Evolutionary conservation across 148 eudicot species (phyloP).

Genomic region (Rhododendron williamsianum): DNA sequence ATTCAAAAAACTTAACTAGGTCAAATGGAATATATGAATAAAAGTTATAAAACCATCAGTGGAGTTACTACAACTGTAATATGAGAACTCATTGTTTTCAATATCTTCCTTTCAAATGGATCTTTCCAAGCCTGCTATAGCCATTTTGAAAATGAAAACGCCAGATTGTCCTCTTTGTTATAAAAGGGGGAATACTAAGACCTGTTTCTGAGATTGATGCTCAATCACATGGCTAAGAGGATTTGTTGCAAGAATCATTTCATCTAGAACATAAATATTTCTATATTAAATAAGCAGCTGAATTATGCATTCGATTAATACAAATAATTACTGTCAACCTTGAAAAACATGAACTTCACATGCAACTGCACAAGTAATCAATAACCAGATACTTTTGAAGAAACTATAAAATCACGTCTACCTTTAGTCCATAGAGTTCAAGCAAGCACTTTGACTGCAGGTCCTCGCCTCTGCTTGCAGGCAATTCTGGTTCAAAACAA

Average conservation of each 20-base stretch:
- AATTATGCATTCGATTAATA: neutral
- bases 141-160: neutral
- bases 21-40: neutral
- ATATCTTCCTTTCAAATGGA: neutral
- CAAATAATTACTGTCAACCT: neutral
- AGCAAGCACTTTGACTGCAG: conserved; percentile 95
- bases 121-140: neutral
- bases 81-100: neutral
- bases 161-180: neutral
- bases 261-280: neutral
- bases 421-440: conserved; percentile 99
- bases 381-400: neutral
- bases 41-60: neutral
- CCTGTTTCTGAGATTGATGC: neutral
- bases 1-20: neutral
- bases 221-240: neutral
- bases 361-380: neutral
- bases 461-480: conserved; percentile 92
- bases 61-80: neutral
- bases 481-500: conserved; percentile 62
- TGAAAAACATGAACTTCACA: conserved; percentile 2
- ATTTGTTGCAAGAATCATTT: conserved; percentile 9
- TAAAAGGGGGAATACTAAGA: too few species aligned
- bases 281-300: neutral
- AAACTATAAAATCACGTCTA: conserved; percentile 19